Evolutionary conservation across 2,329 filamentous ascomycete species (phyloP).

Genomic region (Hypoxylon sp.): DNA sequence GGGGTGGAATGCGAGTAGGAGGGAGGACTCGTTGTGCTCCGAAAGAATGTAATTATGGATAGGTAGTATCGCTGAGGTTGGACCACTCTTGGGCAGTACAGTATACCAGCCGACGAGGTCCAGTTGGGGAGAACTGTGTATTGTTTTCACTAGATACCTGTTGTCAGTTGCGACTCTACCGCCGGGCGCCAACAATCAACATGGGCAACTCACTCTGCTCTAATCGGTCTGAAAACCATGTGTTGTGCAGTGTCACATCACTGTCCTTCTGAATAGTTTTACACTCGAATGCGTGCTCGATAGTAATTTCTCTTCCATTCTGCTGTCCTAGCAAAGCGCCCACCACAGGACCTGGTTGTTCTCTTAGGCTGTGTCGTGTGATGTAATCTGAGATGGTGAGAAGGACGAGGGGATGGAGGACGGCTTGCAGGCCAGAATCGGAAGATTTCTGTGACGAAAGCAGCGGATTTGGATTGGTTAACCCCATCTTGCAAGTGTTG

Average conservation of each 20-base stretch:
- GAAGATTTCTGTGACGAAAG: constrained; percentile 72
- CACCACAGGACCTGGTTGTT: constrained; percentile 77
- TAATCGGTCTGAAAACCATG: constrained; percentile 80
- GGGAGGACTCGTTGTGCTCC: constrained; percentile 81
- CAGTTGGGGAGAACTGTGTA: constrained; percentile 84
- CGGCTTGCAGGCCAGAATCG: constrained; percentile 79
- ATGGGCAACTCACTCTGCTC: constrained; percentile 75
- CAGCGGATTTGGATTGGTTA: constrained; percentile 60
- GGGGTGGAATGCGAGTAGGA: constrained; percentile 88
- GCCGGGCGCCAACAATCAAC: not conserved
- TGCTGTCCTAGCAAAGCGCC: constrained; percentile 93
- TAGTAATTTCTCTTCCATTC: constrained; percentile 86
- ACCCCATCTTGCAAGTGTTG: constrained; percentile 57
- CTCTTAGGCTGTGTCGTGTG: constrained; percentile 84
- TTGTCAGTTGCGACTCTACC: constrained; percentile 26
- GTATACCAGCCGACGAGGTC: constrained; percentile 95
- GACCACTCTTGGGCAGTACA: constrained; percentile 75
- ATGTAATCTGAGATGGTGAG: constrained; percentile 98
- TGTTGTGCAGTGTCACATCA: constrained; percentile 68
- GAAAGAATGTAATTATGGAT: constrained; percentile 81
- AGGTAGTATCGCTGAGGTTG: constrained; percentile 71
- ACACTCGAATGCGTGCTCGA: constrained; percentile 93
- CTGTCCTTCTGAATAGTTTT: constrained; percentile 64
- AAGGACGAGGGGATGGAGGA: constrained; percentile 92
- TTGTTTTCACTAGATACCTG: constrained; percentile 75